A percentile compares a stretch with the other conserved stretches of the same genome.
These are phyloP conservation scores for Solanum chacoense DNA, from an alignment of 305 asterid species.

Conservation along the genomic window DNA sequence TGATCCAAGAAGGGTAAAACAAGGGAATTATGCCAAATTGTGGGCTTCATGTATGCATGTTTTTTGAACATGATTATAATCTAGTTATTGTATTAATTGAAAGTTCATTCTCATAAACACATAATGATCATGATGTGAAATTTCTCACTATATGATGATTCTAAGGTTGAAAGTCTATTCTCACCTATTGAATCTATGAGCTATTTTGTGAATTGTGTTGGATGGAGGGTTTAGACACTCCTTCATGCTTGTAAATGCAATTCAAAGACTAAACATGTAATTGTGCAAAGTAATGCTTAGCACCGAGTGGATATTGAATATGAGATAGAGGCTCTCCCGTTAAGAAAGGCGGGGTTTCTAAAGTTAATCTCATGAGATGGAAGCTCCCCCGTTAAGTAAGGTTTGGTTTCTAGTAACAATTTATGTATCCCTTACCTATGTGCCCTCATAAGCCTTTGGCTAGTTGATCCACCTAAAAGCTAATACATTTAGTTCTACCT, in stretches of 20 bases:
- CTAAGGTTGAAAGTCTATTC: neutral
- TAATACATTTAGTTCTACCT: neutral
- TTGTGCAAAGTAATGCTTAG: neutral
- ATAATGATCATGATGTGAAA: neutral
- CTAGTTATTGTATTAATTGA: neutral
- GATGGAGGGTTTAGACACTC: neutral
- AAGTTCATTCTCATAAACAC: neutral
- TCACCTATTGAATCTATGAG: neutral
- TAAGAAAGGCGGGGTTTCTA: neutral
- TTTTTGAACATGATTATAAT: neutral
- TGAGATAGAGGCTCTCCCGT: neutral
- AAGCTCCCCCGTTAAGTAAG: neutral
- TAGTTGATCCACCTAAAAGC: neutral
- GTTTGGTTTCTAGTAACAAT: neutral
- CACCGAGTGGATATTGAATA: neutral
- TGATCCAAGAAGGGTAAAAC: neutral
- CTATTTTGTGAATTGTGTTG: neutral
- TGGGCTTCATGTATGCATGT: neutral
- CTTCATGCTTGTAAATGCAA: neutral
- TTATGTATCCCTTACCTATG: neutral
- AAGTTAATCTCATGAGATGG: neutral
- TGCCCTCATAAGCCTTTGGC: neutral
- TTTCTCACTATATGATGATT: neutral
- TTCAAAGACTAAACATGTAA: neutral
- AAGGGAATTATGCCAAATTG: neutral